Base-by-base conservation (phyloP, 2,329 filamentous ascomycete species). In the Pezicula radicicola region DNA sequence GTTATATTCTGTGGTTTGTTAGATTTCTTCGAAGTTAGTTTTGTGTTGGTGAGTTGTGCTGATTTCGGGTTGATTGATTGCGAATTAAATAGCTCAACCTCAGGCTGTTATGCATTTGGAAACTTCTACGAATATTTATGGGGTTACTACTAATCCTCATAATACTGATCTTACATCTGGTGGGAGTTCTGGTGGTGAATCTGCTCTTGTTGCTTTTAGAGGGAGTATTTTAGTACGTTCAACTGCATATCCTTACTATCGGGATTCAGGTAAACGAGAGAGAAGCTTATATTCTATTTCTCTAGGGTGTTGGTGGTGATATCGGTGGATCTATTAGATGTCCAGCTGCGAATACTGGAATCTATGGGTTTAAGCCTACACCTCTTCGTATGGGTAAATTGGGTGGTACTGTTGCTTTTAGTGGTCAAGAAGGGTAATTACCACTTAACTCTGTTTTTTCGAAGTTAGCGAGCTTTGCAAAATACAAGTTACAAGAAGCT, bases 171-270 rank as follows among this genome's bases (percentile, higher is more conserved):
- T 81, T 18, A 83, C 80, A 0, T 77, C 80, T 0, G 84, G 85
- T 9, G 84, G 85, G 3, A 79, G 75, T 8, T 80, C 79, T 0
- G 85, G 85, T 10, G 85, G 85, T 9, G 84, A 87, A 63, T 81
- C 75, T 49, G 73, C 74, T 0, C 57, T 75, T 1, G 44, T 75
- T 2, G 72, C 69, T 3, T 65, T 74, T 35, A 63, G 72, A 3
- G 74, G 74, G 16, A 72, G 71, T 18, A 55, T 72, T 3, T 36
- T 76, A 4, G 71, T 56, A 21, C 48, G 54, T 45, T 21, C 15
- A 7, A 3, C 19, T 33, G 27, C 15, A n/a, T 15, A 27, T 25
- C 10, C 15, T 25, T 25, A 25, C 25, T 25, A 25, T 3, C 3
- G 25, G 25, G 4, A 7, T 25, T 7, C 4, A 4, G 25, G 25